phyloP scores from a whole-genome alignment of 805 yeast genomes.

The Nakazawaea ishiwadae region DNA sequence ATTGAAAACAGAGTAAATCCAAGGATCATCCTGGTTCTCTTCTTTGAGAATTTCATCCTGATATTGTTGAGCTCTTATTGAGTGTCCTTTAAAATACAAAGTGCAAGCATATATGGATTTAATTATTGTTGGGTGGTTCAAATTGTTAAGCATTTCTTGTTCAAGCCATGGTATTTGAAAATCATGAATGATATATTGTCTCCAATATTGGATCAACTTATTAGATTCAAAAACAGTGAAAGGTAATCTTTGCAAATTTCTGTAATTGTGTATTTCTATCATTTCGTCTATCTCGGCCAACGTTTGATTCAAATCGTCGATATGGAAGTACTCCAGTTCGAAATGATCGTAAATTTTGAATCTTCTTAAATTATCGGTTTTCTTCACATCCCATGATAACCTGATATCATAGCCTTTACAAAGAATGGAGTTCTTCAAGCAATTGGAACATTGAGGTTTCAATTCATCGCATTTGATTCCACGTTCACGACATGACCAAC shows the following conservation, averaged over 20 bases:
- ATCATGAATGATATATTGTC: not conserved
- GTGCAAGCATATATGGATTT: slow-evolving; percentile 4
- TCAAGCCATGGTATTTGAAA: slow-evolving; percentile 5
- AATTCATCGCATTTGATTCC: slow-evolving; percentile 49
- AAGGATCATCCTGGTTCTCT: no score
- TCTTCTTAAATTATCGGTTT: slow-evolving; percentile 12
- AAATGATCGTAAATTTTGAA: slow-evolving; percentile 10
- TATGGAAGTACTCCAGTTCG: not conserved
- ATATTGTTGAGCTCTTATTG: no score
- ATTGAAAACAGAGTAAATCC: slow-evolving; percentile 5
- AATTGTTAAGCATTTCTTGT: not conserved
- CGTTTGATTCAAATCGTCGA: not conserved
- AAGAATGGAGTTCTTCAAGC: slow-evolving; percentile 35
- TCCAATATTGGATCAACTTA: slow-evolving; percentile 3
- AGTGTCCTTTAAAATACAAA: not conserved
- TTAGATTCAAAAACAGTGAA: slow-evolving; percentile 11
- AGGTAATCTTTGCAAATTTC: slow-evolving; percentile 1
- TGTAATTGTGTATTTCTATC: not conserved
- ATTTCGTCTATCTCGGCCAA: slow-evolving; percentile 1
- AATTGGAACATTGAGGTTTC: slow-evolving; percentile 41
- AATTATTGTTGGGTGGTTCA: slow-evolving; percentile 1
- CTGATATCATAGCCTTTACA: slow-evolving; percentile 49
- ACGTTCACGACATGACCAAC: slow-evolving; percentile 51
- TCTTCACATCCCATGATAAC: slow-evolving; percentile 32
- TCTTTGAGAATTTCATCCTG: no score